Base-by-base conservation (phyloP, 306 rosid species). In the Crotalaria pallida region DNA sequence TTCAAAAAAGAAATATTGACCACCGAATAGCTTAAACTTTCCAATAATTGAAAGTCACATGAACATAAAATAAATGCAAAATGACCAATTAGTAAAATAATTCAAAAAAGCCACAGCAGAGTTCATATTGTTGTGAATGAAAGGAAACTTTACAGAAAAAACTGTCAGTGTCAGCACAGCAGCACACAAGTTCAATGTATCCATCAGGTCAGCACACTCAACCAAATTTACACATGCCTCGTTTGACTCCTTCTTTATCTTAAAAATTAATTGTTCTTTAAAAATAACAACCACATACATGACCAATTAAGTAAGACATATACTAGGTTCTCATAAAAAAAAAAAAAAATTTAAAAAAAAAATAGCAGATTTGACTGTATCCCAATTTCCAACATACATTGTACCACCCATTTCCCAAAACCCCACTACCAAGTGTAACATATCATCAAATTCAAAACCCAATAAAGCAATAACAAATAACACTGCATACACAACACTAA, bases 201-300 rank as follows among this genome's bases (percentile, higher is more conserved):
- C 65, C 41, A 38, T 48, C 78, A 29, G 16, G 38, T 44, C 75
- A 40, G 59, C 66, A 79, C 47, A 67, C 22, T 76, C 53, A 63
- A 70, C 73, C 24, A 67, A 75, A 76, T 69, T 66, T 75, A 72
- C 58, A 80, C 65, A 69, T 63, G 74, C 81, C 86, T 22, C 78
- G 41, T 85, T 83, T 77, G 80, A 67, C 87, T 52, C 57, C 44
- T 73, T 4, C 40, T 61, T 41, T 59, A 15, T 53, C 64, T 24
- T 4, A 77, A 63, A 76, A 31, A 66, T 66, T 34, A 51, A 71
- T 70, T 58, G 38, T 12, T 61, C 69, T 44, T 43, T 63, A 36
- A 66, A 36, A 69, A 56, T 10, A 64, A 65, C 58, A 71, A 60
- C 48, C 65, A n/a, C 12, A 44, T 22, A 15, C 63, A 44, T 60